Evolutionary conservation across 208 protist genomes (phyloP).

Genomic region (Leishmania turanica): DNA sequence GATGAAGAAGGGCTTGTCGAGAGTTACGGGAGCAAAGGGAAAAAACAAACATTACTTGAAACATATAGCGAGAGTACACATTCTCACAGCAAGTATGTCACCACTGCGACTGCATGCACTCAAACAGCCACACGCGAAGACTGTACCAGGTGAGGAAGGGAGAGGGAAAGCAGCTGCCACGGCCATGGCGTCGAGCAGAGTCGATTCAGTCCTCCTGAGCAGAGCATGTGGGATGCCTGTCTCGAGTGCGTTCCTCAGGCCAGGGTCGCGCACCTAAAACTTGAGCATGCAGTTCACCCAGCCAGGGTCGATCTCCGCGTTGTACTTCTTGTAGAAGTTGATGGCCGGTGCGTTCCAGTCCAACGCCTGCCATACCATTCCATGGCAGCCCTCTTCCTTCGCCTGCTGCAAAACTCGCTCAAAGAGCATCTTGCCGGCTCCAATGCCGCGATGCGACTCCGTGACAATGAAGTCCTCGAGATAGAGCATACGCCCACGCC

Average conservation of each 20-base stretch:
- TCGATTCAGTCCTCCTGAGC: not conserved
- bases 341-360: slow-evolving; percentile 56
- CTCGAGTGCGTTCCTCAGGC: not conserved
- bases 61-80: not conserved
- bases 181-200: not conserved
- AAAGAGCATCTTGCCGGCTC: slow-evolving; percentile 44
- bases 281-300: slow-evolving; percentile 61
- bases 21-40: not conserved
- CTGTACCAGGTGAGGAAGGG: not conserved
- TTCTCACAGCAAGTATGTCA: not conserved
- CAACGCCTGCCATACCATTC: slow-evolving; percentile 63
- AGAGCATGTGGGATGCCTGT: not conserved
- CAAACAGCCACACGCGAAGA: not conserved
- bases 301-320: slow-evolving; percentile 39
- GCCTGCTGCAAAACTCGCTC: slow-evolving; percentile 42
- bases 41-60: not conserved
- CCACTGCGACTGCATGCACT: not conserved
- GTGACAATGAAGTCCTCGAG: slow-evolving; percentile 60
- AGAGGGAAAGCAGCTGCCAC: not conserved
- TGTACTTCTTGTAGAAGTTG: slow-evolving; percentile 53
- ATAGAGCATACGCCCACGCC: slow-evolving; percentile 56
- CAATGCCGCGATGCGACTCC: slow-evolving; percentile 34
- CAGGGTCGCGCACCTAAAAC: slow-evolving; percentile 22
- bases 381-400: slow-evolving; percentile 44
- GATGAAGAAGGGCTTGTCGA: slow-evolving; percentile 1